Evolutionary conservation across 345 rosid species (phyloP).

Genomic region (Syzygium grande): DNA sequence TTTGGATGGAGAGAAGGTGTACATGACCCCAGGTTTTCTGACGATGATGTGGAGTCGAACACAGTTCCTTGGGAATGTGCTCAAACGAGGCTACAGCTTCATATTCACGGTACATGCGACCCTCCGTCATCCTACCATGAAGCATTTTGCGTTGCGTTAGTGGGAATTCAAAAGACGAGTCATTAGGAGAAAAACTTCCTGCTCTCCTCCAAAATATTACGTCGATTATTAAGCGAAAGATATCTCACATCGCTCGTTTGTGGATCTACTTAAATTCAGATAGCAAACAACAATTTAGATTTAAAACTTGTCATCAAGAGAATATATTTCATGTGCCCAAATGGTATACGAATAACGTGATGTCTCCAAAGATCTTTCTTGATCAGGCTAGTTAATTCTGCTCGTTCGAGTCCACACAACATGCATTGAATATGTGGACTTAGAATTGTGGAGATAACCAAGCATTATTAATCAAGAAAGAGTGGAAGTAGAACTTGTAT

Average conservation of each 20-base stretch:
- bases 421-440: neutral
- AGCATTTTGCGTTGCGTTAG: slow-evolving; percentile 5
- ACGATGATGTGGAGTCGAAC: slow-evolving; percentile 91
- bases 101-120: slow-evolving; percentile 48
- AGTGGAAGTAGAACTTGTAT: neutral
- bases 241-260: neutral
- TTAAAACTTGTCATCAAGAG: neutral
- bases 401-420: neutral
- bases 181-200: neutral
- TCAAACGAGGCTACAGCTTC: slow-evolving; percentile 56
- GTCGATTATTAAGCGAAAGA: neutral
- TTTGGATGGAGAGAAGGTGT: slow-evolving; percentile 38
- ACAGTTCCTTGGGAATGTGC: slow-evolving; percentile 45
- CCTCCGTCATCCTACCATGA: neutral
- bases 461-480: neutral
- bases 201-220: neutral
- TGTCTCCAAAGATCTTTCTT: neutral
- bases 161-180: slow-evolving; percentile 5
- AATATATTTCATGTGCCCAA: neutral
- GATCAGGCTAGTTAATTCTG: neutral
- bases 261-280: neutral
- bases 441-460: neutral
- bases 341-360: neutral
- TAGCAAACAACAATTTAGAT: neutral
- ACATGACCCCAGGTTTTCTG: slow-evolving; percentile 60